These are phyloP conservation scores for Starmerella roubikii DNA, from an alignment of 805 yeast genomes.

Conservation along the genomic window DNA sequence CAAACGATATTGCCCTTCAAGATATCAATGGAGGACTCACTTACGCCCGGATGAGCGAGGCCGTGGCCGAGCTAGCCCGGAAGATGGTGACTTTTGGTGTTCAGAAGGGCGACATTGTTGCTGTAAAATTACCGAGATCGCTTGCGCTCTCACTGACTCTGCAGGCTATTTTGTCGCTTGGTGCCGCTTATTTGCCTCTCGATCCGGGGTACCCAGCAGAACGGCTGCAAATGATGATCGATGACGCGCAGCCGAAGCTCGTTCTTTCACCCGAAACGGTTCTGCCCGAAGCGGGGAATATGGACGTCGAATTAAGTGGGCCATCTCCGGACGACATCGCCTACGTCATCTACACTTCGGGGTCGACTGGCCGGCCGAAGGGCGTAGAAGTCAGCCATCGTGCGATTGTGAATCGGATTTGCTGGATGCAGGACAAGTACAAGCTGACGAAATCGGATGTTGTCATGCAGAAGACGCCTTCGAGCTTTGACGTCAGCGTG, in stretches of 20 bases:
- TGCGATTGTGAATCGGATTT: constrained; percentile 10
- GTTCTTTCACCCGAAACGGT: neutral
- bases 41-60: constrained; percentile 2
- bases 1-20: constrained; percentile 3
- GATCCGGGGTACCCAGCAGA: constrained; percentile 11
- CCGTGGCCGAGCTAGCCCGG: neutral
- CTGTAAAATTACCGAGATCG: constrained; percentile 7
- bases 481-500: constrained; percentile 14
- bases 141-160: constrained; percentile 4
- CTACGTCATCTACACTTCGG: constrained; percentile 77
- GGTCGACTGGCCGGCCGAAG: constrained; percentile 73
- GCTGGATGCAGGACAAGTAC: constrained; percentile 13
- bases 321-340: constrained; percentile 46
- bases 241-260: constrained; percentile 9
- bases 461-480: constrained; percentile 12
- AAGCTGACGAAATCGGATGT: constrained; percentile 1
- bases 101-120: constrained; percentile 9
- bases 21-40: constrained; percentile 2
- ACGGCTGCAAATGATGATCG: constrained; percentile 8
- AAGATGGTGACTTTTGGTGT: constrained; percentile 2
- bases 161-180: constrained; percentile 6
- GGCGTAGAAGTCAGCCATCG: constrained; percentile 46
- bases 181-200: constrained; percentile 11
- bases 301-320: neutral
- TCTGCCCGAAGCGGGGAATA: neutral